Percentiles rank a stretch among this genome's conserved stretches.
These are phyloP conservation scores for Pistacia vera DNA, from an alignment of 345 rosid species.

Conservation along the genomic window DNA sequence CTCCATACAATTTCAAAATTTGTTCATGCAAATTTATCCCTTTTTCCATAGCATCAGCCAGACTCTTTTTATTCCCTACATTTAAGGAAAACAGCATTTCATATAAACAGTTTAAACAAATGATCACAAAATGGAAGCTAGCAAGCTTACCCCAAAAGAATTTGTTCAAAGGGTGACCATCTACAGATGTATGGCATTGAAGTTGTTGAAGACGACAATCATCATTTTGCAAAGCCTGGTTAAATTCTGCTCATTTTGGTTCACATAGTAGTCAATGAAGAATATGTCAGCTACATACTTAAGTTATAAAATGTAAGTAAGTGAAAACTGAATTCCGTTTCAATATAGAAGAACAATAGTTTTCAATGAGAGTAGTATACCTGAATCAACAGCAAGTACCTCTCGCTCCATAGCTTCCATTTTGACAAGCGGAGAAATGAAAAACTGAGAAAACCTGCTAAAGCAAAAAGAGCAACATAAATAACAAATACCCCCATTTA, in stretches of 20 bases:
- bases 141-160: conserved; percentile 85
- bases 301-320: background rate
- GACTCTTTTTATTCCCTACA: conserved; percentile 93
- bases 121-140: conserved; percentile 22
- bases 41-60: conserved; percentile 81
- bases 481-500: conserved; percentile 10
- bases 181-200: conserved; percentile 80
- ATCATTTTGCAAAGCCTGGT: conserved; percentile 94
- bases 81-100: conserved; percentile 25
- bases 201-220: conserved; percentile 91
- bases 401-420: conserved; percentile 95
- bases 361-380: conserved; percentile 35
- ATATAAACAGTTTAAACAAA: background rate
- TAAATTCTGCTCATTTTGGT: conserved; percentile 66
- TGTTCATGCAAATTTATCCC: conserved; percentile 55
- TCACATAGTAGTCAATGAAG: conserved; percentile 18
- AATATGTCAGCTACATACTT: conserved; percentile 17
- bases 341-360: conserved; percentile 4
- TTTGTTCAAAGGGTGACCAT: conserved; percentile 75
- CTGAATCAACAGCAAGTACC: conserved; percentile 97
- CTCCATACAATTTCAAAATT: conserved; percentile 63
- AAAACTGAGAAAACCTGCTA: conserved; percentile 95
- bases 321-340: background rate
- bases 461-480: conserved; percentile 24
- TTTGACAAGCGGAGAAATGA: conserved; percentile 95